These are phyloP conservation scores for Fomitopsis betulina DNA, from an alignment of 1,284 basidiomycete species.

Conservation along the genomic window DNA sequence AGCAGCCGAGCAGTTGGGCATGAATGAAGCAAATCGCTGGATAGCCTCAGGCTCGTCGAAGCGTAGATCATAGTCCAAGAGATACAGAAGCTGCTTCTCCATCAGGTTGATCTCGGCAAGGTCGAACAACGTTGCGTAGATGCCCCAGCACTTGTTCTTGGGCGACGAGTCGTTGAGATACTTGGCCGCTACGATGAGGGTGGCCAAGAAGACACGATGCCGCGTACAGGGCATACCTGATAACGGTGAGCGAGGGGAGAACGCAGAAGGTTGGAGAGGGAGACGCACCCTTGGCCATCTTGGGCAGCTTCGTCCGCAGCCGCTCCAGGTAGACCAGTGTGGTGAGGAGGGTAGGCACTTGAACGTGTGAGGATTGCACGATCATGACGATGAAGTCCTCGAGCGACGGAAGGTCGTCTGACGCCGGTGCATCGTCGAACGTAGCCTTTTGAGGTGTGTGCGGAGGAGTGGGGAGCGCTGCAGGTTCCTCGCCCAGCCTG, in stretches of 20 bases:
- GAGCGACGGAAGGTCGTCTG: constrained; percentile 57
- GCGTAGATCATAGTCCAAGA: constrained; percentile 87
- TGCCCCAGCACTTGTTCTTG: constrained; percentile 93
- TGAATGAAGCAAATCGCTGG: constrained; percentile 57
- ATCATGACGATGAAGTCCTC: constrained; percentile 88
- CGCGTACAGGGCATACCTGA: constrained; percentile 87
- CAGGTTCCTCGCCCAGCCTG: constrained; percentile 47
- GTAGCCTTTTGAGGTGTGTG: constrained; percentile 46
- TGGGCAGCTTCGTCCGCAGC: constrained; percentile 75
- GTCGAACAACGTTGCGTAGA: constrained; percentile 75
- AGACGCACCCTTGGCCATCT: constrained; percentile 76
- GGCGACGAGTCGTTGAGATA: constrained; percentile 96
- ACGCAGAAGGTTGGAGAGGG: constrained; percentile 1
- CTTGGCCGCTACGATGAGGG: constrained; percentile 94
- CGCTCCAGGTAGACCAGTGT: constrained; percentile 94
- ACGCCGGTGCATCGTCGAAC: constrained; percentile 31
- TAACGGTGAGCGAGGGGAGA: neutral
- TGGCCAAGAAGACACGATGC: constrained; percentile 93
- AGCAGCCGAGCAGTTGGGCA: constrained; percentile 32
- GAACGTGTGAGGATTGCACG: constrained; percentile 84
- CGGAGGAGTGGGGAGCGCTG: constrained; percentile 44
- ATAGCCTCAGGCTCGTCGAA: constrained; percentile 80
- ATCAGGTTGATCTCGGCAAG: constrained; percentile 87
- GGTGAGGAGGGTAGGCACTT: constrained; percentile 87
- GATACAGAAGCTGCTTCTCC: constrained; percentile 90